Base-by-base conservation (phyloP, 2,329 filamentous ascomycete species). In the Cadophora malorum region DNA sequence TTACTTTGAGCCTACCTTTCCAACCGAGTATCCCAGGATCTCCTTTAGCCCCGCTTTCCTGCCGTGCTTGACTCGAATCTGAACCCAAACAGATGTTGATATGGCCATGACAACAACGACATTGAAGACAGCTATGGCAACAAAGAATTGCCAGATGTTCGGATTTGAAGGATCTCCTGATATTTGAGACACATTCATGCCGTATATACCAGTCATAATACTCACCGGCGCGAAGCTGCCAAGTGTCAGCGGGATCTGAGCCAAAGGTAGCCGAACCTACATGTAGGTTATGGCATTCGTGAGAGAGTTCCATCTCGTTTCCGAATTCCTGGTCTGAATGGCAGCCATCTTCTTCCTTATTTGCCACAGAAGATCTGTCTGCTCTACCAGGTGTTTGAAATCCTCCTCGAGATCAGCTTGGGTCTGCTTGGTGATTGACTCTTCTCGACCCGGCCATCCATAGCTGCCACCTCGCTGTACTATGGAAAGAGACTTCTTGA, bases 401-500 rank as follows among this genome's bases (percentile, higher is more conserved):
- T 49, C 45, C n/a, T 49, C 45, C 45, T 49, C 45, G 9, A 49
- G 45, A 21, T 21, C 45, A n/a, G 19, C 19, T 21, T 49, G 45
- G 2, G n/a, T 49, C 19, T 49, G 45, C 45, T 49, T 21, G 4
- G 41, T 45, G 14, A 19, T 45, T 6, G 47, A 16, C n/a, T 64
- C 63, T 33, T 68, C 64, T 6, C 53, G 55, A 1, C 67, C 69
- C n/a, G 56, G 50, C 75, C 75, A 76, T 4, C 69, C 68, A 31
- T 67, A 56, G 47, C 71, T 75, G 19, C 73, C 75, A 23, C 67
- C 68, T 23, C 74, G 71, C 50, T 75, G 63, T 23, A 76, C 72
- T 10, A 74, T 31, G 49, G 67, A 21, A 9, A 74, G 62, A 0
- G 73, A 70, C 25, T 70, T 74, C 47, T 73, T 69, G 25, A 77